These are phyloP conservation scores for Boletus eberwhitei DNA, from an alignment of 768 basidiomycete species.

Conservation along the genomic window DNA sequence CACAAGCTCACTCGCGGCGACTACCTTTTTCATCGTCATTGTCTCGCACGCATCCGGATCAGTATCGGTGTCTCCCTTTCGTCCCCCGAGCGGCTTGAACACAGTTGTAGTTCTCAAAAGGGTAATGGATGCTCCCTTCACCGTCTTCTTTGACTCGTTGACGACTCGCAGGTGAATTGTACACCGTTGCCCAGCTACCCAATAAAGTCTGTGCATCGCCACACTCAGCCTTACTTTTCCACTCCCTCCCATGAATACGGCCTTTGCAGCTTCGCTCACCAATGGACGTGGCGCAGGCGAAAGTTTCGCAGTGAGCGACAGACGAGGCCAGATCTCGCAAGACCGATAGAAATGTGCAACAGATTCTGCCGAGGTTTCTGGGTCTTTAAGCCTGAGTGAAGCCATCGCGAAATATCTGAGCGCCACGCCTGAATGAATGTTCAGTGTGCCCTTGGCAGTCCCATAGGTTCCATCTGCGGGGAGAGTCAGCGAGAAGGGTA, in stretches of 20 bases:
- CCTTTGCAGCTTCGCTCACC: conserved; percentile 51
- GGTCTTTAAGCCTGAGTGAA: conserved; percentile 73
- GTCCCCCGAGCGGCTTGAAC: conserved; percentile 47
- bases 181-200: conserved; percentile 82
- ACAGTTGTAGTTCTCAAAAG: conserved; percentile 64
- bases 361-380: conserved; percentile 54
- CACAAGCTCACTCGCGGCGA: conserved; percentile 64
- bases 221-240: conserved; percentile 66
- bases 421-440: conserved; percentile 53
- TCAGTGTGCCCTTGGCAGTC: conserved; percentile 54
- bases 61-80: conserved; percentile 30
- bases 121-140: conserved; percentile 62
- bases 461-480: conserved; percentile 53
- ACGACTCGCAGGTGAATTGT: conserved; percentile 59
- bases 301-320: conserved; percentile 60
- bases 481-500: conserved; percentile 73
- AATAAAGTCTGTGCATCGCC: conserved; percentile 64
- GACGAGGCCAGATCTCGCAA: conserved; percentile 74
- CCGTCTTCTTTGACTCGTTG: conserved; percentile 65
- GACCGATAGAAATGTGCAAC: conserved; percentile 89
- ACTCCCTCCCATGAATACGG: conserved; percentile 58
- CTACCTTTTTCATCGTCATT: conserved; percentile 55
- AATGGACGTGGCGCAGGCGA: conserved; percentile 58
- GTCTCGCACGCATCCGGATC: conserved; percentile 66
- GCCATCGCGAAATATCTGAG: conserved; percentile 80